phyloP scores from a whole-genome alignment of 495 filamentous ascomycete species.

The Penicillium taxi region DNA sequence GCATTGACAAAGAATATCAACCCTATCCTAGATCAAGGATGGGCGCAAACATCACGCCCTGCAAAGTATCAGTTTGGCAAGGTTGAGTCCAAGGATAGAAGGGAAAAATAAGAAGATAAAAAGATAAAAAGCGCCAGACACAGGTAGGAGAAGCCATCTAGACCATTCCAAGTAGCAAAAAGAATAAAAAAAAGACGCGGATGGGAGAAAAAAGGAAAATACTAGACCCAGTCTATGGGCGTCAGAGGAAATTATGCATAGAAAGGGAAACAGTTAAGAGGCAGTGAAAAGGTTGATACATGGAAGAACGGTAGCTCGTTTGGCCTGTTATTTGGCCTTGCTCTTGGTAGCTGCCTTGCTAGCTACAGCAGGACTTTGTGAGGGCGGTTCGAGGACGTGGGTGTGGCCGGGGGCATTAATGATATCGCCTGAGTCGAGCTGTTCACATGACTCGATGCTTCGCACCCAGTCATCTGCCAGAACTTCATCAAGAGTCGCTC shows the following conservation, averaged over 20 bases:
- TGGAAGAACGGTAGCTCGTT: constrained; percentile 15
- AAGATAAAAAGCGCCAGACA: neutral
- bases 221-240: neutral
- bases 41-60: too few relatives aligned
- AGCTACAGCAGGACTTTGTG: constrained; percentile 32
- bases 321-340: constrained; percentile 31
- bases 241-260: constrained; percentile 15
- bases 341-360: constrained; percentile 36
- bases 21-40: too few relatives aligned
- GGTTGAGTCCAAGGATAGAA: constrained; percentile 4
- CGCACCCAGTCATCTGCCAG: constrained; percentile 84
- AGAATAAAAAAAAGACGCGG: neutral
- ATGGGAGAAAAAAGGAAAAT: neutral
- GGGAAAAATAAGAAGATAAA: neutral
- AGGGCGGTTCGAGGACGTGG: constrained; percentile 56
- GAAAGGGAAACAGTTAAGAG: constrained; percentile 3
- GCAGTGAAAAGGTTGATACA: too few relatives aligned
- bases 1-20: too few relatives aligned
- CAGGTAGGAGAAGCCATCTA: constrained; percentile 7
- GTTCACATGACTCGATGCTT: constrained; percentile 54
- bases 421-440: constrained; percentile 51
- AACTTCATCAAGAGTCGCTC: constrained; percentile 79
- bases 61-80: too few relatives aligned
- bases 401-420: constrained; percentile 48
- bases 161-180: constrained; percentile 3